A percentile compares a stretch with the other conserved stretches of the same genome.
These are phyloP conservation scores for Coelastrella sp. DNA, from an alignment of 139 green algal species.

Conservation along the genomic window DNA sequence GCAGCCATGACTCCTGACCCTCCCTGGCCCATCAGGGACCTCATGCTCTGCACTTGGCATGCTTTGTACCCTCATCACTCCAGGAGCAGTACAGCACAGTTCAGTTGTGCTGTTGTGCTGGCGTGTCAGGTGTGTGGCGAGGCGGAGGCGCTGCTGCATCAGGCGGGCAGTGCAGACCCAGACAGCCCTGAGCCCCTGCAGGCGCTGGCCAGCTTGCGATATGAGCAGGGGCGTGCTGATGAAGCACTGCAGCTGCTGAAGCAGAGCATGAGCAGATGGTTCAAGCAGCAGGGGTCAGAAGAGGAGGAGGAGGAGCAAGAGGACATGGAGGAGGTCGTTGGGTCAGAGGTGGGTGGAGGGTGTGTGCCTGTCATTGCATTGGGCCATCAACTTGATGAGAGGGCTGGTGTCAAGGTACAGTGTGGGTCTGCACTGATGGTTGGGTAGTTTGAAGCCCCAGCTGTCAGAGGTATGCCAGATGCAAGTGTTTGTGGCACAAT, in stretches of 20 bases:
- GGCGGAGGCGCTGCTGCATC: constrained; percentile 66
- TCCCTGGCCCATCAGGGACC: no score
- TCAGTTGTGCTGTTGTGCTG: no score
- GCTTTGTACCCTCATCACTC: no score
- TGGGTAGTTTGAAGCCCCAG: no score
- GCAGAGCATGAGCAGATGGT: constrained; percentile 83
- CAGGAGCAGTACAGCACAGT: no score
- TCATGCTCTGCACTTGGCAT: constrained; percentile 14
- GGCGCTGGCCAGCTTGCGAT: constrained; percentile 69
- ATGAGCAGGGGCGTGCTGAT: constrained; percentile 67
- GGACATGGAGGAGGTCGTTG: constrained; percentile 28
- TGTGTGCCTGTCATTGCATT: neutral
- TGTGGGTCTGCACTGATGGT: no score
- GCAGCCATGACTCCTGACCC: no score
- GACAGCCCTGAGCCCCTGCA: constrained; percentile 81
- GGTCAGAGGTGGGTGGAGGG: neutral
- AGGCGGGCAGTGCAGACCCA: constrained; percentile 44
- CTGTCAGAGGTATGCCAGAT: no score
- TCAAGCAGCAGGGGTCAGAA: constrained; percentile 41
- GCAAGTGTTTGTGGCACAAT: no score
- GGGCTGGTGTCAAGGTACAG: no score
- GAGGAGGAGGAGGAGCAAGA: constrained; percentile 50
- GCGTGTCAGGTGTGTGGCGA: constrained; percentile 45
- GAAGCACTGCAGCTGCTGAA: constrained; percentile 74
- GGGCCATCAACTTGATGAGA: neutral